These are phyloP conservation scores for Zea luxurians DNA, from an alignment of 176 grass and related monocot species.

Conservation along the genomic window DNA sequence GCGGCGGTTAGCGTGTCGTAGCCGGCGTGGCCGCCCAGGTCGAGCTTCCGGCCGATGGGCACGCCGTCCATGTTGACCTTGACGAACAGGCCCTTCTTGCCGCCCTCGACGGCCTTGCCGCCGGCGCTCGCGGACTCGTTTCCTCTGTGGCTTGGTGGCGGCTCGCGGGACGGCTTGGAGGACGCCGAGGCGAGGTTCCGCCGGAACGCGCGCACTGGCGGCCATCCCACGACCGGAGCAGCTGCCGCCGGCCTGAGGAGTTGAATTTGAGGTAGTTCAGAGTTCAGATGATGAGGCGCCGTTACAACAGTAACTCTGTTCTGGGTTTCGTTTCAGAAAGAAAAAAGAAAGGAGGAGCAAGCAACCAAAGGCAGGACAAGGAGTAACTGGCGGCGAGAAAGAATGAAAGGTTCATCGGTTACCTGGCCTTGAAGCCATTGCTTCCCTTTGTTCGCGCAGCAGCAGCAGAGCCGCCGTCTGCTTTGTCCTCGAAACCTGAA, in stretches of 20 bases:
- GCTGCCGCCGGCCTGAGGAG: slow-evolving; percentile 44
- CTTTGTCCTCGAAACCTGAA: slow-evolving; percentile 36
- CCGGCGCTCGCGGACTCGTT: neutral
- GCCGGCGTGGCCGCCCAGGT: slow-evolving; percentile 51
- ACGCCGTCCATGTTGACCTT: slow-evolving; percentile 96
- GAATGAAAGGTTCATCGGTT: neutral
- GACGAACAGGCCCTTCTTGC: slow-evolving; percentile 55
- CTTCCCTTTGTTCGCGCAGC: slow-evolving; percentile 1
- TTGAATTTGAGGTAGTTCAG: neutral
- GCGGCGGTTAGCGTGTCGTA: slow-evolving; percentile 71
- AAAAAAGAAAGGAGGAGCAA: neutral
- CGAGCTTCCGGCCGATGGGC: slow-evolving; percentile 86
- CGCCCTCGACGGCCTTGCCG: slow-evolving; percentile 12
- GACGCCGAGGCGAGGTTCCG: slow-evolving; percentile 55
- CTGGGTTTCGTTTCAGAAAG: neutral
- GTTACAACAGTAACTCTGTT: neutral
- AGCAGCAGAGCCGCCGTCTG: neutral
- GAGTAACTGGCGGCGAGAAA: neutral
- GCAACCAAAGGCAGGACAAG: neutral
- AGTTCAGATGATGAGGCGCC: neutral
- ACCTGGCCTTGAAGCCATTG: slow-evolving; percentile 46
- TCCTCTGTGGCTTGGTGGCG: neutral
- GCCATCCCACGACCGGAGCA: slow-evolving; percentile 77
- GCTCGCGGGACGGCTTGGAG: slow-evolving; percentile 31
- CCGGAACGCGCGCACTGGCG: slow-evolving; percentile 73